A percentile compares a stretch with the other conserved stretches of the same genome.
Evolutionary conservation across 78 protist species (phyloP).

Genomic region (Tieghemostelium lacteum): DNA sequence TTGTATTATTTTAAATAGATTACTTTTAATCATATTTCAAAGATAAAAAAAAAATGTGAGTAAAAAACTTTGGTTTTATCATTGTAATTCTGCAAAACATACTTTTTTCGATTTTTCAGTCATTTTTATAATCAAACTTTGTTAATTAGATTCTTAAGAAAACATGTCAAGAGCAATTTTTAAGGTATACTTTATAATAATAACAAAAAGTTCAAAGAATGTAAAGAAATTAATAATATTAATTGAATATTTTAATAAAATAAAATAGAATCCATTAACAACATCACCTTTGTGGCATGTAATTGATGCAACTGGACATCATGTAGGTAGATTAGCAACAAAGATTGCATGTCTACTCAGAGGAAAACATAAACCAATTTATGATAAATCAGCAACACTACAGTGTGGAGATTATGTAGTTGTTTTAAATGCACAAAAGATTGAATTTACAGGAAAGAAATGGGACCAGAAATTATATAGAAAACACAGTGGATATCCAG

Average conservation of each 20-base stretch:
- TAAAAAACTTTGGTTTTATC: too few relatives aligned
- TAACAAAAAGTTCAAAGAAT: neutral
- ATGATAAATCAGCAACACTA: conserved; percentile 19
- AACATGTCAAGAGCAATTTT: conserved; percentile 66
- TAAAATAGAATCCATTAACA: conserved; percentile 56
- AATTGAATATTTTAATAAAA: neutral
- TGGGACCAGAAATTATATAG: conserved; percentile 80
- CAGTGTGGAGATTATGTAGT: conserved; percentile 83
- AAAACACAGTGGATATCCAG: conserved; percentile 82
- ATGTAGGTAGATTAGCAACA: conserved; percentile 84
- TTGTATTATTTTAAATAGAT: too few relatives aligned
- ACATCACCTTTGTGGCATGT: conserved; percentile 81
- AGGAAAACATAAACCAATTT: conserved; percentile 88
- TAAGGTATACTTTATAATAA: conserved; percentile 24
- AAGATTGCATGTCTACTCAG: conserved; percentile 60
- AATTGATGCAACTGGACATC: conserved; percentile 78
- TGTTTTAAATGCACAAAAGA: conserved; percentile 78
- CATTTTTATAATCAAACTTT: too few relatives aligned
- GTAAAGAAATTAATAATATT: neutral
- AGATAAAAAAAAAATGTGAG: too few relatives aligned
- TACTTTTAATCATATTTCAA: too few relatives aligned
- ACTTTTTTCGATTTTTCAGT: too few relatives aligned
- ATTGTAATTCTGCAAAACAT: too few relatives aligned
- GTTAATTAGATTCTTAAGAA: too few relatives aligned
- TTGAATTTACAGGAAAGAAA: conserved; percentile 82